Evolutionary conservation across 768 basidiomycete species (phyloP).

Genomic region (Astraeus odoratus): DNA sequence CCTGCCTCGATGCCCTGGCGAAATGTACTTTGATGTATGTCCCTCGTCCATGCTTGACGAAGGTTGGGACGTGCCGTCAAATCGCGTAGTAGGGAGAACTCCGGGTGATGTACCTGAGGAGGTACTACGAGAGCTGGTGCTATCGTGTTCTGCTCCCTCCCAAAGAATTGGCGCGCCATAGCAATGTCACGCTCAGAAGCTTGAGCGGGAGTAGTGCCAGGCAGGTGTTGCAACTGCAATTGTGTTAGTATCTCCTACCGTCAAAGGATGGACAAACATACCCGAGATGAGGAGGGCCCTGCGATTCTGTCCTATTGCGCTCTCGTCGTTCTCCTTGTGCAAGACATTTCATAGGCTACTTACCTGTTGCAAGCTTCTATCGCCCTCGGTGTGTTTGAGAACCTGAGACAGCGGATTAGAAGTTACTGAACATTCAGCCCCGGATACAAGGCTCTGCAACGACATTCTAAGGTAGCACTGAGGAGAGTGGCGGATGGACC

Average conservation of each 20-base stretch:
- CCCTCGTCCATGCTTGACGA: constrained; percentile 47
- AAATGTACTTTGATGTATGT: constrained; percentile 37
- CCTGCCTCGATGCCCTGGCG: constrained; percentile 28
- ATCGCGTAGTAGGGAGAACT: constrained; percentile 21
- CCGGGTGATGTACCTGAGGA: constrained; percentile 25
- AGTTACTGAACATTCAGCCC: constrained; percentile 80
- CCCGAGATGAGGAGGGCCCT: constrained; percentile 71
- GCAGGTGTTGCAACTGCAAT: constrained; percentile 64
- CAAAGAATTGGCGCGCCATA: constrained; percentile 78
- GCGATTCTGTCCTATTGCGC: constrained; percentile 59
- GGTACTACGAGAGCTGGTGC: constrained; percentile 30
- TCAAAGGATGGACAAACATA: constrained; percentile 12
- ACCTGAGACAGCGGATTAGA: constrained; percentile 86
- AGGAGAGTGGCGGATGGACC: neutral
- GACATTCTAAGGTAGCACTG: constrained; percentile 41
- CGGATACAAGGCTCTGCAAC: constrained; percentile 74
- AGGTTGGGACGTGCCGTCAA: constrained; percentile 30
- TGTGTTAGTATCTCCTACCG: neutral
- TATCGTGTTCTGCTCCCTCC: constrained; percentile 31
- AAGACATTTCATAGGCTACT: constrained; percentile 12
- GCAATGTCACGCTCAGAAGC: constrained; percentile 61
- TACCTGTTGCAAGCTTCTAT: constrained; percentile 84
- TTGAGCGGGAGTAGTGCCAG: constrained; percentile 35
- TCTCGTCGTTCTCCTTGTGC: neutral
- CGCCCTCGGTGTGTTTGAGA: constrained; percentile 83